These are phyloP conservation scores for Pyrenochaeta sp. DNA, from an alignment of 2,329 filamentous ascomycete species.

Conservation along the genomic window DNA sequence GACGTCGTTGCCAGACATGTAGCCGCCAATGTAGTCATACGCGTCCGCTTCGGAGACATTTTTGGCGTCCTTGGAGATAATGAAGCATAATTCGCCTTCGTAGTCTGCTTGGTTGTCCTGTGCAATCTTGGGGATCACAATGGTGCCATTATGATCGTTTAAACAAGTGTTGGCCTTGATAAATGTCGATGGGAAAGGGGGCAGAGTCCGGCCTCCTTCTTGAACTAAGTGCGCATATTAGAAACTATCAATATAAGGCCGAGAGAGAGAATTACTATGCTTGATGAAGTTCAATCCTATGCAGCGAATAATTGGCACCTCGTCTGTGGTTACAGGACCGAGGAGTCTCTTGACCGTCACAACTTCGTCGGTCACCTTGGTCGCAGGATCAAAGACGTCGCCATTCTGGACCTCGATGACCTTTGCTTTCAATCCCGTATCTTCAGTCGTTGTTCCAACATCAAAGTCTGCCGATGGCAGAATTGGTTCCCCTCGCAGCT, in stretches of 20 bases:
- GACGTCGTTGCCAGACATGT: constrained; percentile 64
- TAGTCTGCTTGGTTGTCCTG: constrained; percentile 59
- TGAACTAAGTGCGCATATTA: constrained; percentile 51
- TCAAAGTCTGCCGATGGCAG: constrained; percentile 56
- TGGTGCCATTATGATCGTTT: constrained; percentile 50
- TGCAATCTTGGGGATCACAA: constrained; percentile 58
- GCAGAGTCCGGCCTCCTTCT: constrained; percentile 60
- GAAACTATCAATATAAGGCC: not conserved
- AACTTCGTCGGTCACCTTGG: constrained; percentile 61
- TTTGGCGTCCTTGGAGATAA: constrained; percentile 62
- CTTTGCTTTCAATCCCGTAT: constrained; percentile 60
- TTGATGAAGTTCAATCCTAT: constrained; percentile 68
- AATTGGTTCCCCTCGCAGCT: constrained; percentile 62
- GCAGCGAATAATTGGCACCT: constrained; percentile 65
- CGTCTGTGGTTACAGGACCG: constrained; percentile 58
- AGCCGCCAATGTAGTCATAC: constrained; percentile 61
- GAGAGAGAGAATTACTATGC: constrained; percentile 52
- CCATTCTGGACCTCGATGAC: constrained; percentile 57
- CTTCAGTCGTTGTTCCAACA: constrained; percentile 56
- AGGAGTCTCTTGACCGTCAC: constrained; percentile 63
- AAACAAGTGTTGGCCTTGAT: constrained; percentile 57
- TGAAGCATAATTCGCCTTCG: constrained; percentile 50
- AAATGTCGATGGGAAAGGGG: constrained; percentile 60
- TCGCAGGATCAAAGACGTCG: constrained; percentile 60
- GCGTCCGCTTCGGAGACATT: constrained; percentile 56